A percentile compares a stretch with the other conserved stretches of the same genome.
Evolutionary conservation across 441 rosid species (phyloP).

Genomic region (Aleurites moluccanus): DNA sequence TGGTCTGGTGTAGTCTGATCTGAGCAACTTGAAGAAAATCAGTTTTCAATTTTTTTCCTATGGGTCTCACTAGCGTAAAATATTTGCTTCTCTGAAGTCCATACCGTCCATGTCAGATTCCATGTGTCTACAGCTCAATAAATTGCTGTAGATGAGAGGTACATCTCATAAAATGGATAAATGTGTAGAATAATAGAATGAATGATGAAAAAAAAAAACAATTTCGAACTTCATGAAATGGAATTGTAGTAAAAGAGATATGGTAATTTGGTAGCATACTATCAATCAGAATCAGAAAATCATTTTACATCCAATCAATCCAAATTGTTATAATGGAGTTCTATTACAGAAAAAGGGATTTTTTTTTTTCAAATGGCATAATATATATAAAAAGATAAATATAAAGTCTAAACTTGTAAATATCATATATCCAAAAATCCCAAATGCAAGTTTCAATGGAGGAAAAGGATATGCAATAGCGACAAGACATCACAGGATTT

Average conservation of each 20-base stretch:
- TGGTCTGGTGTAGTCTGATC: neutral
- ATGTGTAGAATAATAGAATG: neutral
- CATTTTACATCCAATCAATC: constrained; percentile 14
- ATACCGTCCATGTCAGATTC: constrained; percentile 52
- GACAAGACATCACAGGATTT: constrained; percentile 43
- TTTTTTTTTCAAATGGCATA: constrained; percentile 19
- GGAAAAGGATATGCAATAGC: constrained; percentile 43
- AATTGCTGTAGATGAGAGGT: constrained; percentile 53
- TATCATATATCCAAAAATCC: neutral
- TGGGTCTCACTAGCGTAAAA: constrained; percentile 29
- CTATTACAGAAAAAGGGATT: constrained; percentile 25
- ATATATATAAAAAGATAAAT: neutral
- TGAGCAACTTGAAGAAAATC: constrained; percentile 24
- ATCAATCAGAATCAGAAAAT: constrained; percentile 28
- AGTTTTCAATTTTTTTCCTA: neutral
- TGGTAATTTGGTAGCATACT: neutral
- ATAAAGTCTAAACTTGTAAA: too few species aligned
- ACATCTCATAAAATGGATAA: constrained; percentile 36
- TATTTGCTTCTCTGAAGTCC: constrained; percentile 41
- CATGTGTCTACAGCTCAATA: constrained; percentile 57
- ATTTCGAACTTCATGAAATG: constrained; percentile 37
- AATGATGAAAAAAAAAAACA: constrained; percentile 10
- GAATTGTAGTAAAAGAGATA: constrained; percentile 24
- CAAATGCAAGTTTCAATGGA: constrained; percentile 51
- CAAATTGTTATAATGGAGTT: constrained; percentile 50